Conservation (phyloP, 176 grass and related monocot species). For the Eremochloa ophiuroides region DNA sequence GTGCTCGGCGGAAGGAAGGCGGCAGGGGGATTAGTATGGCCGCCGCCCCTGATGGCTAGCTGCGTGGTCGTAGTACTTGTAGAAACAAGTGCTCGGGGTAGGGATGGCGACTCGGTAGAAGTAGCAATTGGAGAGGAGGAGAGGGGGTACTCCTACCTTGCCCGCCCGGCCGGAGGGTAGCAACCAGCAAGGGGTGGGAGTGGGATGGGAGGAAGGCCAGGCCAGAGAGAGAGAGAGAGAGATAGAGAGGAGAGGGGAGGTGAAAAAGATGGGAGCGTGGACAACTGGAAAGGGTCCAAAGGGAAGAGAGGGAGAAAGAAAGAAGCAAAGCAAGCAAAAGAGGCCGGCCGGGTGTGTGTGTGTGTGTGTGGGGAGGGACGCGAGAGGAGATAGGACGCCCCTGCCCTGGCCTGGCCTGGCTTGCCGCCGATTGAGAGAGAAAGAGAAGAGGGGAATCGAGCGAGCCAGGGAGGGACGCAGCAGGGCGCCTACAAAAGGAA, state of each 20-base stretch:
- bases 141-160: not conserved
- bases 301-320: not conserved
- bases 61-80: constrained; percentile 27
- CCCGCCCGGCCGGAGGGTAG: not conserved
- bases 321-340: constrained; percentile 14
- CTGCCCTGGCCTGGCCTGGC: not conserved
- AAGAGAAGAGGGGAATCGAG: too few relatives aligned
- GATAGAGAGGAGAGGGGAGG: not conserved
- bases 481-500: constrained; percentile 27
- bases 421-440: not conserved
- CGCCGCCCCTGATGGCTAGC: not conserved
- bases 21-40: not conserved
- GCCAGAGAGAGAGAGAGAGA: too few relatives aligned
- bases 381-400: not conserved
- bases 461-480: too few relatives aligned
- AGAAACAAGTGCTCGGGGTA: not conserved
- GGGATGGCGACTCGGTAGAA: not conserved
- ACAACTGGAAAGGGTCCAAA: constrained; percentile 67
- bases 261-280: constrained; percentile 46
- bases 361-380: not conserved
- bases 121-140: constrained; percentile 10
- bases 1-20: not conserved
- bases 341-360: not conserved
- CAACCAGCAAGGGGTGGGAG: not conserved
- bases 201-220: not conserved